Percentiles rank a stretch among this genome's conserved stretches.
phyloP scores from a whole-genome alignment of 2,329 filamentous ascomycete species.

The Shiraia bambusicola region DNA sequence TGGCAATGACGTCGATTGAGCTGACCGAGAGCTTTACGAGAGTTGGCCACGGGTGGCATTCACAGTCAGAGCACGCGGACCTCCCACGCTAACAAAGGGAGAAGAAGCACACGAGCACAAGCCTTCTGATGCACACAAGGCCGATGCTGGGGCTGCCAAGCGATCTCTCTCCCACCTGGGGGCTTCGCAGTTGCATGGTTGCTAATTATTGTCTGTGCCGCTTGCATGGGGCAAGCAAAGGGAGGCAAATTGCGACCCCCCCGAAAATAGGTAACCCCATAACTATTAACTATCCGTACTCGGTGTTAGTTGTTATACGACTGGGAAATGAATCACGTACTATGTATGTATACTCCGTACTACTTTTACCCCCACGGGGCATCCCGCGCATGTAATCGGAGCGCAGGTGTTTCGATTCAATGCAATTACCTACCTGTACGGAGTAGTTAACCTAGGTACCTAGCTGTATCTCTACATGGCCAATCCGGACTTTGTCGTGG shows the following conservation, averaged over 20 bases:
- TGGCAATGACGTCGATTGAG: neutral
- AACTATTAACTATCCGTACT: no score
- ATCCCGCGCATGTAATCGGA: slow-evolving; percentile 25
- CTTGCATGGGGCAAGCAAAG: slow-evolving; percentile 5
- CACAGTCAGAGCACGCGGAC: slow-evolving; percentile 17
- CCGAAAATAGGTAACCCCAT: no score
- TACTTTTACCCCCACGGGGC: slow-evolving; percentile 25
- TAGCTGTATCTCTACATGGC: no score
- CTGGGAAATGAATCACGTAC: slow-evolving; percentile 35
- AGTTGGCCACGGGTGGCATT: slow-evolving; percentile 1
- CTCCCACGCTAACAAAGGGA: slow-evolving; percentile 17
- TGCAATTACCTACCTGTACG: no score
- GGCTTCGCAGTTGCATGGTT: slow-evolving; percentile 20
- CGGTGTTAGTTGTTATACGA: no score
- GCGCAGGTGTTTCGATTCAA: slow-evolving; percentile 11
- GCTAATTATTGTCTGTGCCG: slow-evolving; percentile 7
- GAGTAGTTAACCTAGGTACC: no score
- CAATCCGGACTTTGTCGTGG: slow-evolving; percentile 8
- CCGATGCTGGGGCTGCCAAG: slow-evolving; percentile 13
- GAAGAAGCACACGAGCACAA: slow-evolving; percentile 25
- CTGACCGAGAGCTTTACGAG: slow-evolving; percentile 10
- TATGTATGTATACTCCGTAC: no score
- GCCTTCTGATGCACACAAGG: slow-evolving; percentile 15
- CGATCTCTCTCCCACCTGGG: slow-evolving; percentile 16
- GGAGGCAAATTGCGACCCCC: slow-evolving; percentile 3